Base-by-base conservation (phyloP, 2,329 filamentous ascomycete species). In the Didymosphaeria variabile region DNA sequence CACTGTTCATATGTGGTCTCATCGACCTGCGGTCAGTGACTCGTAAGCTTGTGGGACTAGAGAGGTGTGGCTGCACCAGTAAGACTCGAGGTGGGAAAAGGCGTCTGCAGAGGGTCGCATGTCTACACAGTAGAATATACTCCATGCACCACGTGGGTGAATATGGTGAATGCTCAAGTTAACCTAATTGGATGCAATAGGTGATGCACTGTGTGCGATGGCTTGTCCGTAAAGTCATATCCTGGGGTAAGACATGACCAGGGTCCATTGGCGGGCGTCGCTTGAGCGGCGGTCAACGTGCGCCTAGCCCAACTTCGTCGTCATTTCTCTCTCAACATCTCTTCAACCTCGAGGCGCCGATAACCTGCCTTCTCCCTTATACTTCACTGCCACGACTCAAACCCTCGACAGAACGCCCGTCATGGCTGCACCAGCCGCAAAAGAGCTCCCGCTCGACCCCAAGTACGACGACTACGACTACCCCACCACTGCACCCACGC, bases 401-500 rank as follows among this genome's bases (percentile, higher is more conserved):
- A 12, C 5, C 23, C 46, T 21, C 46, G 34, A 42, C 29, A n/a
- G n/a, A 19, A 50, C 36, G 29, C 55, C 44, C 67, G 75, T 45
- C 55, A 79, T 79, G 77, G 73, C 75, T 55, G 66, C 72, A 65
- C 29, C 66, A 42, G 61, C 57, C 51, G 52, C 64, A 55, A 64
- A 58, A 61, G 71, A 69, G 78, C 66, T 85, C 69, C 79, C 83
- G 69, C 81, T 93, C 72, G 90, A 97, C 81, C 86, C 92, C 79
- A 97, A 97, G 83, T 97, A 98, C 85, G 95, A 98, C 83, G 80
- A 96, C 84, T 98, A 95, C 81, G 94, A 97, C 81, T 98, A 88
- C 84, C 95, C 95, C 65, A 92, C 90, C 67, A 90, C 87, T 65
- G 88, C 92, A 50, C 87, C 91, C 58, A 87, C 88, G 69, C 79